These are phyloP conservation scores for Dactylellina sp. DNA, from an alignment of 2,329 filamentous ascomycete species.

Conservation along the genomic window DNA sequence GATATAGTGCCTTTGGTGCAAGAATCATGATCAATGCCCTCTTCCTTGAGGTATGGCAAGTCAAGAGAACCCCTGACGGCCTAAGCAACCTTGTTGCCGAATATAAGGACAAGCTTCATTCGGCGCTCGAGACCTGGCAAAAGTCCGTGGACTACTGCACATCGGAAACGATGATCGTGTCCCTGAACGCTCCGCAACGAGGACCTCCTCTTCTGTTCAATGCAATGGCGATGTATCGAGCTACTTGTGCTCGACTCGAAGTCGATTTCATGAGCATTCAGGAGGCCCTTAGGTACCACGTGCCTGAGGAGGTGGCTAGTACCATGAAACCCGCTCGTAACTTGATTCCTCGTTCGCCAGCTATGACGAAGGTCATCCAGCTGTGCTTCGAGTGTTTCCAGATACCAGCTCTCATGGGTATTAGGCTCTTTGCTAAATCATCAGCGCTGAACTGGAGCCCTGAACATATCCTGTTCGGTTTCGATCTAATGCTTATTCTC, in stretches of 20 bases:
- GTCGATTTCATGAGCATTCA: slow-evolving; percentile 96
- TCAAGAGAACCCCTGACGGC: slow-evolving; percentile 97
- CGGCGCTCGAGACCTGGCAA: slow-evolving; percentile 98
- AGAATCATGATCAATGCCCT: slow-evolving; percentile 99
- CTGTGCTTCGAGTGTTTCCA: slow-evolving; percentile 98
- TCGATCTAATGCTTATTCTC: slow-evolving; percentile 97
- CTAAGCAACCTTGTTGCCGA: slow-evolving; percentile 97
- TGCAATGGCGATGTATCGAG: slow-evolving; percentile 95
- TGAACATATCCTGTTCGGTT: slow-evolving; percentile 93
- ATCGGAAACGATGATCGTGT: slow-evolving; percentile 86
- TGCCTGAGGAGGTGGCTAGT: slow-evolving; percentile 94
- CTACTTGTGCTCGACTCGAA: slow-evolving; percentile 89
- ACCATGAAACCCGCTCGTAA: slow-evolving; percentile 96
- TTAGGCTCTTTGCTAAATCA: slow-evolving; percentile 97
- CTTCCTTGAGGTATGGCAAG: slow-evolving; percentile 98
- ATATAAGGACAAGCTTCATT: slow-evolving; percentile 82
- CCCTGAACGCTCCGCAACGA: slow-evolving; percentile 92
- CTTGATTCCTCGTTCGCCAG: slow-evolving; percentile 90
- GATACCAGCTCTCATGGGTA: slow-evolving; percentile 90
- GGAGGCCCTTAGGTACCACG: slow-evolving; percentile 95
- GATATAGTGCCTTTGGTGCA: slow-evolving; percentile 96
- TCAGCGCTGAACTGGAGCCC: slow-evolving; percentile 99
- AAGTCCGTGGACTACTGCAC: slow-evolving; percentile 94
- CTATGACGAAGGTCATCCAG: slow-evolving; percentile 99
- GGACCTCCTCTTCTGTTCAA: slow-evolving; percentile 98